Evolutionary conservation across 208 protist species (phyloP), one percentile per base, ranked within the genome.

Genomic region (Trichomonas vaginalis): DNA sequence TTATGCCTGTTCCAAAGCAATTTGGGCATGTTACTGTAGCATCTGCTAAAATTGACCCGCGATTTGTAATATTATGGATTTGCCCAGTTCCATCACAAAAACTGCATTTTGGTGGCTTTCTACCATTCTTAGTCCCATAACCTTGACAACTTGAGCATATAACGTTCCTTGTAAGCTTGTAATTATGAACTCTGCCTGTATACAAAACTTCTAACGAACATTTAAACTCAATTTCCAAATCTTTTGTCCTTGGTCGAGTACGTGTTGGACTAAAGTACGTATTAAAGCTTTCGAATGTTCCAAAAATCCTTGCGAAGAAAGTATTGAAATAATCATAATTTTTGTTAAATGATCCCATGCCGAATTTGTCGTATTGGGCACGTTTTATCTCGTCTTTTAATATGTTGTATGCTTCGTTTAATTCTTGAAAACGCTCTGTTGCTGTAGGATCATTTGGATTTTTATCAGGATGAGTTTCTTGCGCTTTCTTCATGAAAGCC

Each of bases 381-480:
- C 88, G 88, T 15, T 70, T 95, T 39, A 21, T 37, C 23, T 45
- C 47, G 17, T 95, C 88, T 95, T 95, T 95, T 51, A 95, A 39
- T 6, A 70, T 37, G 10, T 95, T 17, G 40, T 95, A 95, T n/a
- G 88, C 88, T 51, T 95, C 47, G 40, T 95, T 95, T 39, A 95
- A 40, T 95, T 49, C 27, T 79, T 79, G 47, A 21, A 95, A 95
- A 10, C 70, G 61, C 70, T 95, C 47, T 35, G 45, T 51, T 95
- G 88, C 88, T 15, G 15, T 70, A 27, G 45, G 47, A 95, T 95
- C 88, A 46, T 95, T 37, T 40, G 47, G 88, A 70, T 95, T 95
- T 95, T 70, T 51, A 46, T 96, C 95, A 56, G 95, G 95, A 88
- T 96, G 95, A 40, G 92, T 39, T 51, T 96, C 62, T 15, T 32